Evolutionary conservation across 1,139 yeast species (phyloP).

Genomic region (Suhomyces choctaworum): DNA sequence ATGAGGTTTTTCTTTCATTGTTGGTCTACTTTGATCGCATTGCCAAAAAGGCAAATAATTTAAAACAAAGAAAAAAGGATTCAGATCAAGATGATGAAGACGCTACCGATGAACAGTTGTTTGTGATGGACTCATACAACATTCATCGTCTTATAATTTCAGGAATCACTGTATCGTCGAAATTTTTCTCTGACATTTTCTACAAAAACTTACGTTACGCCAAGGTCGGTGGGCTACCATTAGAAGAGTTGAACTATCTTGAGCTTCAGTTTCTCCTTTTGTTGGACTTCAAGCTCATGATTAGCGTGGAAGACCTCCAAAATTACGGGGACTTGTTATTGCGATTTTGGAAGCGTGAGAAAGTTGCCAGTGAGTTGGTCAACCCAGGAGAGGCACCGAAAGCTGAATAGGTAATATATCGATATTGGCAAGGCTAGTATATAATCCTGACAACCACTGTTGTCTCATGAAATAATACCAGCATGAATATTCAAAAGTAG

Average conservation of each 20-base stretch:
- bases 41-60: conserved; percentile 78
- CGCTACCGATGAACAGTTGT: conserved; percentile 53
- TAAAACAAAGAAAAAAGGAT: conserved; percentile 29
- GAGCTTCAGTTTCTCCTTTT: conserved; percentile 85
- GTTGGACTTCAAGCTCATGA: conserved; percentile 83
- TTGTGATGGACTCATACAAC: conserved; percentile 94
- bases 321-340: conserved; percentile 84
- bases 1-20: conserved; percentile 87
- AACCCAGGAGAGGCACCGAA: background rate
- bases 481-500: too few relatives aligned
- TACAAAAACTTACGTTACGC: conserved; percentile 96
- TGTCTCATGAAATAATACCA: too few relatives aligned
- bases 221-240: conserved; percentile 94
- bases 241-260: conserved; percentile 88
- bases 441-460: too few relatives aligned
- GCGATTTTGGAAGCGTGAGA: conserved; percentile 80
- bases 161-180: conserved; percentile 95
- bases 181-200: conserved; percentile 93
- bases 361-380: conserved; percentile 41
- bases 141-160: conserved; percentile 91
- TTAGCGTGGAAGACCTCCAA: conserved; percentile 87
- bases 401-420: too few relatives aligned
- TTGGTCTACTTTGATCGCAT: conserved; percentile 93
- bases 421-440: too few relatives aligned
- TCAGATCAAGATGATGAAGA: conserved; percentile 14